phyloP scores from a whole-genome alignment of 495 filamentous ascomycete genomes.

The Podospora appendiculata region DNA sequence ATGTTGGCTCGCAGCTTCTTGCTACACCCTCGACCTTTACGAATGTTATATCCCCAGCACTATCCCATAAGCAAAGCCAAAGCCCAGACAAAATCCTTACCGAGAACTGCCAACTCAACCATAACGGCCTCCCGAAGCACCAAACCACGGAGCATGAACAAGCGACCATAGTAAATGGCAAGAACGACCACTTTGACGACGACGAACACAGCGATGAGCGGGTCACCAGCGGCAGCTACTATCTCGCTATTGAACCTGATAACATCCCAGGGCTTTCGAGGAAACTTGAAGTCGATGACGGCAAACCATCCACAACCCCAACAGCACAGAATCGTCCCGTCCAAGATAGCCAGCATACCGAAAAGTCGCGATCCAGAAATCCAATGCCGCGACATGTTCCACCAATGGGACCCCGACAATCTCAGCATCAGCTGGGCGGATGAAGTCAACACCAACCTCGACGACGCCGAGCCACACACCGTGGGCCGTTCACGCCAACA shows the following conservation, averaged over 20 bases:
- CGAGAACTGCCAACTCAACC: too few species aligned
- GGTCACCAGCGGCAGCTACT: background rate
- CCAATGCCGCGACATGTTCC: background rate
- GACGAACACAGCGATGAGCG: constrained; percentile 8
- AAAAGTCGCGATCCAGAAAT: background rate
- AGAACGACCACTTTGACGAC: constrained; percentile 17
- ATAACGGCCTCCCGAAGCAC: too few species aligned
- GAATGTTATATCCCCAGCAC: too few species aligned
- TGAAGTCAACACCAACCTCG: background rate
- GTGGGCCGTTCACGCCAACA: background rate
- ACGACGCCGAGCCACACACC: background rate
- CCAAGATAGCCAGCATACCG: background rate
- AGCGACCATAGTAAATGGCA: constrained; percentile 16
- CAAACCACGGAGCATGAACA: constrained; percentile 3
- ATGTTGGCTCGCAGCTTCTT: too few species aligned
- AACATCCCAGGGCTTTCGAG: background rate
- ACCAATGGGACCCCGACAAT: background rate
- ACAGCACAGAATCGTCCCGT: background rate
- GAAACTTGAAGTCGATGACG: too few species aligned
- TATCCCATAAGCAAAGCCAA: too few species aligned
- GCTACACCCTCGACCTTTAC: too few species aligned
- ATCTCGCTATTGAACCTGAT: too few species aligned
- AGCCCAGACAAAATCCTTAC: too few species aligned
- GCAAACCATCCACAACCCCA: too few species aligned
- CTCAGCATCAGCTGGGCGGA: background rate